A percentile compares a stretch with the other conserved stretches of the same genome.
Conservation (phyloP, 1,284 basidiomycete species). For the Puccinia coronata region DNA sequence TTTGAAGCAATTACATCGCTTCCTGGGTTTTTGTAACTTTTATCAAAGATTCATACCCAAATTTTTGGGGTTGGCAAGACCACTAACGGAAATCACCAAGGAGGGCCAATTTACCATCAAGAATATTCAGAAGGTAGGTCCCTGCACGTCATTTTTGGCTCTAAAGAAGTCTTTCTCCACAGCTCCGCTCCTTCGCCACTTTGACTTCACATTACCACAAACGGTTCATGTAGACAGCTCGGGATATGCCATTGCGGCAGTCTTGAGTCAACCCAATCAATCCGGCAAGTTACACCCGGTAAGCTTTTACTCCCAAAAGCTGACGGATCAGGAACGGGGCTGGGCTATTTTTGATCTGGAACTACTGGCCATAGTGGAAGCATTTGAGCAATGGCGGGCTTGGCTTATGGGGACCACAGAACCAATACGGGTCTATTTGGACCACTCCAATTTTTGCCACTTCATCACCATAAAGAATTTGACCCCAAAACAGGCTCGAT, state of each 20-base stretch:
- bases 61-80: constrained; percentile 29
- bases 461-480: background rate
- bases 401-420: constrained; percentile 15
- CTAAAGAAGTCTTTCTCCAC: constrained; percentile 59
- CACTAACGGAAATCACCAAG: constrained; percentile 17
- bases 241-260: constrained; percentile 20
- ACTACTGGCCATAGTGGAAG: background rate
- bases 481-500: constrained; percentile 10
- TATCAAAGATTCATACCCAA: constrained; percentile 55
- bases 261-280: background rate
- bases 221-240: constrained; percentile 33
- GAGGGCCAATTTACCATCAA: constrained; percentile 55
- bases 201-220: background rate
- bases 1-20: background rate
- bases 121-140: constrained; percentile 56
- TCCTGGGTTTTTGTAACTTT: constrained; percentile 37
- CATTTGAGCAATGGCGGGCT: constrained; percentile 9
- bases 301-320: constrained; percentile 29
- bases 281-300: background rate
- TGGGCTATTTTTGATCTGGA: constrained; percentile 38
- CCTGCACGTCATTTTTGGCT: constrained; percentile 51
- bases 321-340: background rate
- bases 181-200: constrained; percentile 56
- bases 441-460: constrained; percentile 27
- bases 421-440: constrained; percentile 2